Base-by-base conservation (phyloP, 805 yeast species). In the Kluyveromyces starmeri region DNA sequence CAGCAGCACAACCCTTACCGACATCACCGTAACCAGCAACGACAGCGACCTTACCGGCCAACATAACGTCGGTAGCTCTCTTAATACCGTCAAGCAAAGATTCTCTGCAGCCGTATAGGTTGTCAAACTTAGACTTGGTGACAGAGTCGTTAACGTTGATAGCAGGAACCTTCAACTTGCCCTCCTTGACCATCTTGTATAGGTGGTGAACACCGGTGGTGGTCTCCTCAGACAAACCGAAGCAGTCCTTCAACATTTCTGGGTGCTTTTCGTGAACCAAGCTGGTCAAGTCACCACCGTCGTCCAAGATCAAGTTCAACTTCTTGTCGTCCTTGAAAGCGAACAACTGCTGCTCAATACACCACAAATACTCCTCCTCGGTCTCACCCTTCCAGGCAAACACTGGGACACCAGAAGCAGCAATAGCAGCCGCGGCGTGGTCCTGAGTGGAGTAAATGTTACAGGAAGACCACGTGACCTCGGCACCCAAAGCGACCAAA, bases 311-410 rank as follows among this genome's bases (percentile, higher is more conserved):
- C 71, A 89, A 75, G 84, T 89, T 89, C 67, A 89, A 82, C 70
- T 83, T 82, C 75, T 82, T 76, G 65, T 75, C 79, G 67, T 88
- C 95, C 75, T 89, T 89, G 89, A 89, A 89, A 45, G 97, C 83
- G 60, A 83, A 86, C 67, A 89, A 80, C 75, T 92, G 97, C 74
- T 89, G 97, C 74, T 92, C 96, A 56, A 89, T 84, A 78, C 98
- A 89, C 98, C 98, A 89, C 61, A 76, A 62, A 78, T 89, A 92
- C 74, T 89, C 98, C 75, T 89, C 97, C 70, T 89, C 98, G 67
- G 97, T 85, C 78, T 89, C 97, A 65, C 98, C 97, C 78, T 89
- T 89, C 98, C 98, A 89, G 58, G 98, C 98, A 55, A 85, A 89
- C 50, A 89, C 98, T 61, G 98, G 97, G 42, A 89, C 94, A 71